Percentiles rank a stretch among this genome's conserved stretches.
Evolutionary conservation across 805 yeast genomes (phyloP).

Genomic region (Pichia deserticola): DNA sequence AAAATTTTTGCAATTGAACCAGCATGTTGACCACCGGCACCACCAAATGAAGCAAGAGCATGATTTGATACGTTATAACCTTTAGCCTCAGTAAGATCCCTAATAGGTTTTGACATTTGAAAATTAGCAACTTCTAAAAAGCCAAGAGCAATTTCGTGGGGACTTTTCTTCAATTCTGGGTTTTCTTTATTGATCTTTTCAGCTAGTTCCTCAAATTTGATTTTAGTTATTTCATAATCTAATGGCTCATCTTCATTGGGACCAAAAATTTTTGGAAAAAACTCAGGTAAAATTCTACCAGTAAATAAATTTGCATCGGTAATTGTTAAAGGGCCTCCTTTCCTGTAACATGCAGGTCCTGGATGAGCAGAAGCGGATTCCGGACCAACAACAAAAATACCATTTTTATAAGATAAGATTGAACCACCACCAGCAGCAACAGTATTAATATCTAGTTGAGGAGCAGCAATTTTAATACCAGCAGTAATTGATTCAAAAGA

Average conservation of each 20-base stretch:
- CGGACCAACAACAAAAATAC: slow-evolving; percentile 79
- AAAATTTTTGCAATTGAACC: slow-evolving; percentile 64
- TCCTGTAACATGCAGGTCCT: slow-evolving; percentile 82
- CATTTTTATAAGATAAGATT: slow-evolving; percentile 57
- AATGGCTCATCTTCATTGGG: slow-evolving; percentile 67
- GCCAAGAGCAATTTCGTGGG: slow-evolving; percentile 72
- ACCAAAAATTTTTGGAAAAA: slow-evolving; percentile 78
- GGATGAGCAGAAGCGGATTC: slow-evolving; percentile 85
- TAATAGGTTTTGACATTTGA: slow-evolving; percentile 81
- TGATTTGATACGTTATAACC: slow-evolving; percentile 64
- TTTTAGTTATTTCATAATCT: slow-evolving; percentile 45
- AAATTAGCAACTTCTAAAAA: slow-evolving; percentile 80
- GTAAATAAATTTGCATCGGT: slow-evolving; percentile 77
- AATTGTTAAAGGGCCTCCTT: slow-evolving; percentile 76
- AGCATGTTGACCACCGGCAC: slow-evolving; percentile 92
- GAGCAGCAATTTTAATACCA: slow-evolving; percentile 75
- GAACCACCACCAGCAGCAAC: slow-evolving; percentile 88
- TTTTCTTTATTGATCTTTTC: slow-evolving; percentile 46
- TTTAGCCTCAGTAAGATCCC: slow-evolving; percentile 77
- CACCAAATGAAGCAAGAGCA: slow-evolving; percentile 78
- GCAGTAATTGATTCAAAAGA: slow-evolving; percentile 81
- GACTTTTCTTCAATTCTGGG: slow-evolving; percentile 36
- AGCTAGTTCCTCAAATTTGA: slow-evolving; percentile 49
- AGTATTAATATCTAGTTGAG: slow-evolving; percentile 74
- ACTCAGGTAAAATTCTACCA: slow-evolving; percentile 66